Conservation (phyloP, 306 rosid genomes). For the Urtica urens region DNA sequence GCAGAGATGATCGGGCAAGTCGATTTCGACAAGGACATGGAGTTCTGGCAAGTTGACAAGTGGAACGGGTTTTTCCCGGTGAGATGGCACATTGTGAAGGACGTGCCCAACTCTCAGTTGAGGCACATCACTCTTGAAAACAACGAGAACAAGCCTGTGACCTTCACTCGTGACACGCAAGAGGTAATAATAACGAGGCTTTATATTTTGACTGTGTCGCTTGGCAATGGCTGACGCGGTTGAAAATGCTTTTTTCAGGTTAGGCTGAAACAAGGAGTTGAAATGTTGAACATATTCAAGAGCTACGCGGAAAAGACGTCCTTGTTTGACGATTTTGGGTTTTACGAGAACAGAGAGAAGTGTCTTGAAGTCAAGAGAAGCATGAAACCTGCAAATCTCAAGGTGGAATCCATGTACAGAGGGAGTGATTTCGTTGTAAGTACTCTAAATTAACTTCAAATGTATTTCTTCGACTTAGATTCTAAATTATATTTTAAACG, state of each 20-base stretch:
- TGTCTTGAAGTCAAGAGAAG: slow-evolving; percentile 21
- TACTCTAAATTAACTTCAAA: slow-evolving; percentile 2
- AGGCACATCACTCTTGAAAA: slow-evolving; percentile 52
- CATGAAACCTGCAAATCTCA: slow-evolving; percentile 24
- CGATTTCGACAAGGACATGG: slow-evolving; percentile 67
- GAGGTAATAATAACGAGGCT: no score
- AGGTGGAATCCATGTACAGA: slow-evolving; percentile 22
- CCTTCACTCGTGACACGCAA: slow-evolving; percentile 74
- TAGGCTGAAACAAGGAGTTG: slow-evolving; percentile 56
- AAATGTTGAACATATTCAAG: slow-evolving; percentile 69
- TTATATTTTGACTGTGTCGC: no score
- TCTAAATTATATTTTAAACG: no score
- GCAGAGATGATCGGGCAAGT: slow-evolving; percentile 78
- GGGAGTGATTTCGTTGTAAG: no score
- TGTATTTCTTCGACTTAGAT: no score
- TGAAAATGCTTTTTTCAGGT: no score
- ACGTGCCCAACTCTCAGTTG: slow-evolving; percentile 55
- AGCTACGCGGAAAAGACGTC: slow-evolving; percentile 34
- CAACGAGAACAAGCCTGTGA: slow-evolving; percentile 60
- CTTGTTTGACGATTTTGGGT: slow-evolving; percentile 62
- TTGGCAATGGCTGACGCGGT: no score
- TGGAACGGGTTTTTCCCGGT: slow-evolving; percentile 83
- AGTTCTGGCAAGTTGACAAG: slow-evolving; percentile 64
- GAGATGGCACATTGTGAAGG: slow-evolving; percentile 71
- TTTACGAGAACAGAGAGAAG: slow-evolving; percentile 52